Base-by-base conservation (phyloP, 2,329 filamentous ascomycete species). In the Fusarium marasasianum region DNA sequence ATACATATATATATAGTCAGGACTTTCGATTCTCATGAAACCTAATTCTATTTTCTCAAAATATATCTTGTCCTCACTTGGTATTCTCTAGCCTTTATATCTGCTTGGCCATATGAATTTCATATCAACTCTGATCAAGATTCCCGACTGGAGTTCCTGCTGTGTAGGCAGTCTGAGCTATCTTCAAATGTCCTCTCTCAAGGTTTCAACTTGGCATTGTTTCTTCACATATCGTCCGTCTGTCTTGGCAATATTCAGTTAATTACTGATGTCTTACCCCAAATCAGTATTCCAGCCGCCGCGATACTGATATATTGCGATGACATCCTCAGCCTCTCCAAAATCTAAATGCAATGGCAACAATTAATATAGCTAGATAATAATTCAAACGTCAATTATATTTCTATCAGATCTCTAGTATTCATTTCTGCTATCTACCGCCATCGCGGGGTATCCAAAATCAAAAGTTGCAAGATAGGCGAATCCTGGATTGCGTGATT, bases 401-500 rank as follows among this genome's bases (percentile, higher is more conserved):
- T n/a, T 5, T 24, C 8, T 18, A 6, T 4, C 5, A 17, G 22
- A 5, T 24, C 6, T 24, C 2, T 13, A 2, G 17, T 5, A 18
- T 13, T 29, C 13, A 22, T n/a, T n/a, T 9, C 15, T 4, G 10
- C 48, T 55, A 57, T 50, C 50, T 60, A 17, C 35, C 41, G 20
- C n/a, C 15, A 11, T 29, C n/a, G 40, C 38, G 38, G n/a, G 35
- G 35, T 38, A 45, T 18, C 37, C 35, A 35, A 24, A 37, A 44
- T 38, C n/a, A 59, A 11, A 63, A 51, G 62, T n/a, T 64, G 54
- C 41, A 44, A 51, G 47, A 62, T 50, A 37, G 51, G 57, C 47
- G 35, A 57, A 26, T 31, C 29, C 29, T 62, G 29, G 62, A 77
- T 77, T 75, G 75, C 75, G 75, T 77, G 67, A 77, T 77, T 62